These are phyloP conservation scores for Claviceps sorghi DNA, from an alignment of 2,329 filamentous ascomycete species.

Conservation along the genomic window DNA sequence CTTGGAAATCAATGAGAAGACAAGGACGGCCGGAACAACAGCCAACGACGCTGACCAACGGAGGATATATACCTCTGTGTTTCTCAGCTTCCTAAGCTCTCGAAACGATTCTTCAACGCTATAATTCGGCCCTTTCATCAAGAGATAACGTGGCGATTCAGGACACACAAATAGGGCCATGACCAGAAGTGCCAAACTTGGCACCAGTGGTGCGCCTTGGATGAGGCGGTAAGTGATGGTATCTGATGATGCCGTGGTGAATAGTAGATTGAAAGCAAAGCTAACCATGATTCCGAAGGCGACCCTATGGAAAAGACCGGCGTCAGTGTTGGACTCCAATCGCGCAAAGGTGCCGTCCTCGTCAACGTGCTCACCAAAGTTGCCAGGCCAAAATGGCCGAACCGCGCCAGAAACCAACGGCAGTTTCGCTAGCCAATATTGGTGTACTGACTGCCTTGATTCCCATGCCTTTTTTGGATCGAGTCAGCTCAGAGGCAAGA, in stretches of 20 bases:
- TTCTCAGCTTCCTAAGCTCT: conserved; percentile 21
- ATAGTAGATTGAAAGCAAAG: conserved; percentile 23
- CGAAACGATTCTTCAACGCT: conserved; percentile 22
- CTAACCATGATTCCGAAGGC: conserved; percentile 23
- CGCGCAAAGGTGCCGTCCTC: background rate
- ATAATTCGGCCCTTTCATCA: conserved; percentile 23
- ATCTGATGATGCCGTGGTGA: conserved; percentile 12
- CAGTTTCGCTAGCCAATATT: conserved; percentile 31
- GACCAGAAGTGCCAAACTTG: conserved; percentile 20
- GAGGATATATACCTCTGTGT: conserved; percentile 16
- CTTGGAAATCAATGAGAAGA: too few relatives aligned
- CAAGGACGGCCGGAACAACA: background rate
- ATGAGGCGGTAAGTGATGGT: conserved; percentile 17
- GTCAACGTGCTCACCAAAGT: conserved; percentile 18
- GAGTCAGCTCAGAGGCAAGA: background rate
- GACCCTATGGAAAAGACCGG: conserved; percentile 10
- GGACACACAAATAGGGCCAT: conserved; percentile 23
- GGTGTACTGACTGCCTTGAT: conserved; percentile 34
- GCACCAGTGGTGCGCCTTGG: conserved; percentile 24
- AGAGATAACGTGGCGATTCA: conserved; percentile 27
- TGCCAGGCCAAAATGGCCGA: conserved; percentile 34
- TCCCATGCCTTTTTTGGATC: conserved; percentile 26
- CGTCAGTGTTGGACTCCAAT: background rate
- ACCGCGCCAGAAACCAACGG: conserved; percentile 32
- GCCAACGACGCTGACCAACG: background rate